Conservation (phyloP, 2,329 filamentous ascomycete species). For the Rhynchosporium graminicola region DNA sequence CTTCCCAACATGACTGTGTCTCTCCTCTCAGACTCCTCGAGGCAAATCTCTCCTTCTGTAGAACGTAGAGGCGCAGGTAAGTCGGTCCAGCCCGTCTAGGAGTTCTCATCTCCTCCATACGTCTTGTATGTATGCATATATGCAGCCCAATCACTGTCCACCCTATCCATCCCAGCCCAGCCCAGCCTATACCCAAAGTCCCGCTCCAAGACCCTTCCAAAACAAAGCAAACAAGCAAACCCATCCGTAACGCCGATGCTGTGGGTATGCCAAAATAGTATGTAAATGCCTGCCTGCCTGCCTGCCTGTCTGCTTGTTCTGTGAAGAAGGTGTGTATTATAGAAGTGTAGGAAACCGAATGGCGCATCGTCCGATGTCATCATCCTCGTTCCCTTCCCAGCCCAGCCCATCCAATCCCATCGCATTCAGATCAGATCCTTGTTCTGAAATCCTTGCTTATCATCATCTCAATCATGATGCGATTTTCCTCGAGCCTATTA, state of each 20-base stretch:
- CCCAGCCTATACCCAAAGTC: constrained; percentile 9
- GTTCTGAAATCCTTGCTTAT: constrained; percentile 1
- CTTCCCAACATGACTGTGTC: constrained; percentile 3
- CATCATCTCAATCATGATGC: constrained; percentile 13
- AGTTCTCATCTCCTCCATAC: constrained; percentile 8
- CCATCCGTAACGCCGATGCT: constrained; percentile 33
- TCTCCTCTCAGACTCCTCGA: constrained; percentile 27
- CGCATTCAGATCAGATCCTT: constrained; percentile 13
- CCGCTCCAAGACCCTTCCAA: neutral
- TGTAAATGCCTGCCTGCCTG: constrained; percentile 20
- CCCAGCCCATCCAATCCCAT: constrained; percentile 6
- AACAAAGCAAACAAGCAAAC: constrained; percentile 14
- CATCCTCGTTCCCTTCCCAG: constrained; percentile 12
- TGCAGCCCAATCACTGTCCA: constrained; percentile 15
- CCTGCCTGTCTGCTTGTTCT: neutral
- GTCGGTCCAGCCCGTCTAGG: constrained; percentile 30
- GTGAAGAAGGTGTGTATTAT: constrained; percentile 7
- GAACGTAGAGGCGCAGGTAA: constrained; percentile 19
- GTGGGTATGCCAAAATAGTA: constrained; percentile 29
- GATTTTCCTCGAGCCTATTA: constrained; percentile 18
- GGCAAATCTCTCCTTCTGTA: constrained; percentile 15
- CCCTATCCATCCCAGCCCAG: constrained; percentile 7
- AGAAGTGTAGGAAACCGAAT: constrained; percentile 7
- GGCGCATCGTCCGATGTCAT: constrained; percentile 16
- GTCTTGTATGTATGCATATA: constrained; percentile 12